Base-by-base conservation (phyloP, 2,329 filamentous ascomycete genomes). In the Curvularia sp. region DNA sequence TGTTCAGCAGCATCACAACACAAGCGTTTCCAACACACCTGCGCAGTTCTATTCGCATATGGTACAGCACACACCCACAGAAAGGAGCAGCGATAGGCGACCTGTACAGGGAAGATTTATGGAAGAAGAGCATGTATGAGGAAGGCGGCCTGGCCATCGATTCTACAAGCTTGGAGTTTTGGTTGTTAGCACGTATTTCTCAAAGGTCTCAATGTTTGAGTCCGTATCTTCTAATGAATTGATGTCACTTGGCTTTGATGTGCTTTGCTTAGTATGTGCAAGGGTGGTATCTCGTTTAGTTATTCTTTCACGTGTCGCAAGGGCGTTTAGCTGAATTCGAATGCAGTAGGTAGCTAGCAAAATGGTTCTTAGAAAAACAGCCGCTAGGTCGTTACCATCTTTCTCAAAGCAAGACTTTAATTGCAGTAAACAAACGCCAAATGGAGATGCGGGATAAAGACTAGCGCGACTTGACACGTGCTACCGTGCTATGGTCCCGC, bases 401-500 rank as follows among this genome's bases (percentile, higher is more conserved):
- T 34, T 10, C 32, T 15, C 32, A n/a, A n/a, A 5, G 13, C 13
- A 15, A 15, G 32, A 3, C 13, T 34, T 15, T 34, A 4, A n/a
- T 42, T 23, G 23, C 23, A 9, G 23, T 21, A 8, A 21, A 9
- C 18, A 15, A n/a, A 23, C 10, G 9, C 32, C 4, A 15, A 46
- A 34, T 27, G 34, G 10, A 15, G 25, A 34, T 41, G 15, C 7
- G 18, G 9, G 28, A 21, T 32, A 18, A 5, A 25, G 5, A 30
- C 48, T 60, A 60, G 57, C 49, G 53, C 49, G 15, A 36, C 48
- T 32, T 34, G 30, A 49, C 53, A 57, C 60, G 58, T 63, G 57
- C 49, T 36, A 57, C 38, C 60, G 60, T 57, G 60, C 57, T 48
- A 50, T 23, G 43, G 47, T 57, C 39, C 43, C 43, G 41, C 51